Evolutionary conservation across 2,329 filamentous ascomycete genomes (phyloP).

Genomic region (Bipolaris oryzae): DNA sequence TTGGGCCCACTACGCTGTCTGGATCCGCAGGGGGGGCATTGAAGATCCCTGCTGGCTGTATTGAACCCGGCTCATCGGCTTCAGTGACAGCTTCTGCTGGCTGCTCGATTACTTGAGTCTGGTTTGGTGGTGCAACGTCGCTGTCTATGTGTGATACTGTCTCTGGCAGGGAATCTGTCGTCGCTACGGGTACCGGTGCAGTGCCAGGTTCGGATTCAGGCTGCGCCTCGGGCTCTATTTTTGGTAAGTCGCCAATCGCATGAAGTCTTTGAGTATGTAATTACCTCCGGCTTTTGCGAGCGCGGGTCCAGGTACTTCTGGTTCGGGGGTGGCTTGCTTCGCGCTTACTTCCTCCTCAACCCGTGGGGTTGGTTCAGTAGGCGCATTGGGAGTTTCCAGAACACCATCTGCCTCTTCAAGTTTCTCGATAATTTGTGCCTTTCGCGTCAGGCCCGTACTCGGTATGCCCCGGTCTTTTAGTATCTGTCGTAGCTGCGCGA

Average conservation of each 20-base stretch:
- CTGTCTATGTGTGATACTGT: conserved; percentile 33
- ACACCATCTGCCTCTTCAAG: conserved; percentile 43
- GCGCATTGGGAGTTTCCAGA: conserved; percentile 13
- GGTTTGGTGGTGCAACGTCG: conserved; percentile 21
- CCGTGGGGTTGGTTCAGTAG: conserved; percentile 7
- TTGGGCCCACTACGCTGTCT: conserved; percentile 26
- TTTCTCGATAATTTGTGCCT: conserved; percentile 56
- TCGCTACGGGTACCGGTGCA: conserved; percentile 20
- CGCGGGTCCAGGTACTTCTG: conserved; percentile 18
- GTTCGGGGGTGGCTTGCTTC: neutral
- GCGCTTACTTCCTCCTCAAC: conserved; percentile 11
- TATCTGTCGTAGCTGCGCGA: conserved; percentile 53
- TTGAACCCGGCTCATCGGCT: conserved; percentile 24
- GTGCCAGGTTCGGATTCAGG: conserved; percentile 10
- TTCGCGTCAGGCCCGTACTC: conserved; percentile 54
- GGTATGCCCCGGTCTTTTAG: conserved; percentile 56
- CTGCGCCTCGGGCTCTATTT: conserved; percentile 17
- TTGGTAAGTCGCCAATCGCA: conserved; percentile 3
- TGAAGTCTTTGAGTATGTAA: neutral
- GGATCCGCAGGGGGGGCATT: conserved; percentile 23
- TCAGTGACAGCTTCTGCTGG: conserved; percentile 24
- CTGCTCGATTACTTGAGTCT: conserved; percentile 19
- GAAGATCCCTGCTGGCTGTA: conserved; percentile 22
- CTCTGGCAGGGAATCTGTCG: conserved; percentile 24
- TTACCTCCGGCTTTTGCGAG: conserved; percentile 34